phyloP scores from a whole-genome alignment of 2,329 filamentous ascomycete species.

The Periconia macrospinosa region DNA sequence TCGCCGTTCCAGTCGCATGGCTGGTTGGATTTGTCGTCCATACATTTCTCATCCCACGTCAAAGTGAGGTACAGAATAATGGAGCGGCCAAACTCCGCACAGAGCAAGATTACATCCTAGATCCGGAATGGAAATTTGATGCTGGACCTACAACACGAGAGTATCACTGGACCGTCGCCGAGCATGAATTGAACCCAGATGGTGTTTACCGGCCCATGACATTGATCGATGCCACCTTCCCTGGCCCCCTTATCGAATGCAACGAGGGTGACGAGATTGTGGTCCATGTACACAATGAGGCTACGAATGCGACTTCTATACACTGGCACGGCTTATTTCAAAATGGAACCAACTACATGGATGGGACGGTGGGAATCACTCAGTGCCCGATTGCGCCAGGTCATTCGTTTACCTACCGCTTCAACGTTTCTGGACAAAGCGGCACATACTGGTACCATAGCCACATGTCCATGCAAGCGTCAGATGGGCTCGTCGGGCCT shows the following conservation, averaged over 20 bases:
- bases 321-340: constrained; percentile 67
- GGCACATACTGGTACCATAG: constrained; percentile 40
- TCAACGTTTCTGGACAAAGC: constrained; percentile 39
- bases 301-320: constrained; percentile 61
- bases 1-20: constrained; percentile 13
- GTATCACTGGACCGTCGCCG: constrained; percentile 63
- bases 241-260: constrained; percentile 44
- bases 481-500: constrained; percentile 45
- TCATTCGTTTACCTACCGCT: constrained; percentile 28
- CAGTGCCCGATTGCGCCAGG: constrained; percentile 61
- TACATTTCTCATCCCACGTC: constrained; percentile 9
- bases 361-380: constrained; percentile 58
- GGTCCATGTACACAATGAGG: constrained; percentile 60
- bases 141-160: constrained; percentile 56
- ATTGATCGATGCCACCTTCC: constrained; percentile 45
- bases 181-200: constrained; percentile 62
- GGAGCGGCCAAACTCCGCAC: constrained; percentile 16
- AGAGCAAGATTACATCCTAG: constrained; percentile 53
- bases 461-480: constrained; percentile 47
- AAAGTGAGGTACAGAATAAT: background rate
- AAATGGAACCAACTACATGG: constrained; percentile 46
- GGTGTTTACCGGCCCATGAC: constrained; percentile 49
- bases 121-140: constrained; percentile 58
- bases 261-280: constrained; percentile 68
- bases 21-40: constrained; percentile 18